phyloP scores from a whole-genome alignment of 306 rosid genomes.

The Cucurbita maxima region DNA sequence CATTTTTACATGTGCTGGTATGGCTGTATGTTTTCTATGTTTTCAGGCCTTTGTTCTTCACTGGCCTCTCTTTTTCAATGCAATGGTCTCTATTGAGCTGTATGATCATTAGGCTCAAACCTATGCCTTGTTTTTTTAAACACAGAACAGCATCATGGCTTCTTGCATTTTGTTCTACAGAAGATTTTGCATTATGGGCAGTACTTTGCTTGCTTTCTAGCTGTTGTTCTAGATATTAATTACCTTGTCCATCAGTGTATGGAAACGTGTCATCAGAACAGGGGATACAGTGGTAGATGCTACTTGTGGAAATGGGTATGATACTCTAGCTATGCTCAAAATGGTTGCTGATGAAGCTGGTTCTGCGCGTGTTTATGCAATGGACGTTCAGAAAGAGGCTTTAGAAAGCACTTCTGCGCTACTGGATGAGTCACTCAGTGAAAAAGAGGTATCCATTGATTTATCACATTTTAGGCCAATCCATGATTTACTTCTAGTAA shows the following conservation, averaged over 20 bases:
- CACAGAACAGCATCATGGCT: not conserved
- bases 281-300: slow-evolving; percentile 82
- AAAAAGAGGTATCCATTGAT: slow-evolving; percentile 29
- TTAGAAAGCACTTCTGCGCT: slow-evolving; percentile 40
- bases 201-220: not conserved
- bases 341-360: slow-evolving; percentile 63
- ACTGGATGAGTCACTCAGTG: slow-evolving; percentile 37
- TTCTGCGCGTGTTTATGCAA: slow-evolving; percentile 44
- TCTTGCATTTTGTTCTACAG: not conserved
- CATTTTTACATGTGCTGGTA: not conserved
- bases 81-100: not conserved
- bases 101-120: not conserved
- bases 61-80: not conserved
- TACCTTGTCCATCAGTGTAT: slow-evolving; percentile 32
- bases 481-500: not conserved
- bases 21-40: not conserved
- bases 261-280: slow-evolving; percentile 52
- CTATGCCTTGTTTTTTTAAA: not conserved
- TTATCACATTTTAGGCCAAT: slow-evolving; percentile 21
- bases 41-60: not conserved
- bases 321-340: slow-evolving; percentile 61
- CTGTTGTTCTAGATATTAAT: not conserved
- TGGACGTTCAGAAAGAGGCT: slow-evolving; percentile 74
- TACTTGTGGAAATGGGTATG: slow-evolving; percentile 85
- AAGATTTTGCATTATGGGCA: not conserved